phyloP scores from a whole-genome alignment of 1,284 basidiomycete species.

The Ceratobasidium sp. region DNA sequence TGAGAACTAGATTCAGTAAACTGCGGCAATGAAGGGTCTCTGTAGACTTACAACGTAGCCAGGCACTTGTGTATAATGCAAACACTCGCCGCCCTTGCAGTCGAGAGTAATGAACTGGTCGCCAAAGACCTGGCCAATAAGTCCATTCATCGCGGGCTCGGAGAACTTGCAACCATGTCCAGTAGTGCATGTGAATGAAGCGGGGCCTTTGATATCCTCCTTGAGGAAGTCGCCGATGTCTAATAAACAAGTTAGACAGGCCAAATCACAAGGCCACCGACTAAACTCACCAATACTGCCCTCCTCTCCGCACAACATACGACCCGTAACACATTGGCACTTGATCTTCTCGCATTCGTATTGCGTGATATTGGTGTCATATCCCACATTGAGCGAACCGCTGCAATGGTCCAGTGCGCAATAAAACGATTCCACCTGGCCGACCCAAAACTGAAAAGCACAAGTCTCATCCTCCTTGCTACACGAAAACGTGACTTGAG shows the following conservation, averaged over 20 bases:
- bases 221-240: slow-evolving; percentile 94
- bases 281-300: slow-evolving; percentile 85
- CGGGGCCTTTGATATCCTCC: slow-evolving; percentile 92
- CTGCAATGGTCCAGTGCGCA: slow-evolving; percentile 81
- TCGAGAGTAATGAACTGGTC: slow-evolving; percentile 88
- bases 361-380: slow-evolving; percentile 75
- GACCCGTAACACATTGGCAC: slow-evolving; percentile 90
- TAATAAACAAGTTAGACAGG: slow-evolving; percentile 52
- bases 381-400: slow-evolving; percentile 61
- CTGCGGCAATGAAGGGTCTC: neutral
- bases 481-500: slow-evolving; percentile 96
- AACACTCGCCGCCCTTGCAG: slow-evolving; percentile 91
- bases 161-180: slow-evolving; percentile 84
- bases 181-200: slow-evolving; percentile 83
- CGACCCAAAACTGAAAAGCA: slow-evolving; percentile 98
- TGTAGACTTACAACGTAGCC: slow-evolving; percentile 77
- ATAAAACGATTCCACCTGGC: slow-evolving; percentile 93
- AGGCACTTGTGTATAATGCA: slow-evolving; percentile 93
- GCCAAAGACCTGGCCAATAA: slow-evolving; percentile 94
- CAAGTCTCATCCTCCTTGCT: slow-evolving; percentile 70
- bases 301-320: slow-evolving; percentile 95
- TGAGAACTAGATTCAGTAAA: slow-evolving; percentile 50
- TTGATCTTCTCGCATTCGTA: slow-evolving; percentile 86
- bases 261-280: too few species aligned
- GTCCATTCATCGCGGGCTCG: slow-evolving; percentile 94